Base-by-base conservation (phyloP, 2,329 filamentous ascomycete species). In the Cladosporium sp. region DNA sequence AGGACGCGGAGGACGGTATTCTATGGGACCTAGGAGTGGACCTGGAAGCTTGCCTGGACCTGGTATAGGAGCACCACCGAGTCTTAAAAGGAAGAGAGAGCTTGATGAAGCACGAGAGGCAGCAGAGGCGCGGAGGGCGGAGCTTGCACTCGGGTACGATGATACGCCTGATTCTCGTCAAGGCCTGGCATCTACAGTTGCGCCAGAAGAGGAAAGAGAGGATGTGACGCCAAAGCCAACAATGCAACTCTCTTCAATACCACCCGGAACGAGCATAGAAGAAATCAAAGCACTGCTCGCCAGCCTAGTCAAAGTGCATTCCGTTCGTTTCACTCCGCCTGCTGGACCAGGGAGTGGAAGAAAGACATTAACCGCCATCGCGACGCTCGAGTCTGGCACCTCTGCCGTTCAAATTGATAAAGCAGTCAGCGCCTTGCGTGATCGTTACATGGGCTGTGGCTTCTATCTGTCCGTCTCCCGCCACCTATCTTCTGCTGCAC, bases 391-490 rank as follows among this genome's bases (percentile, higher is more conserved):
- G 1, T 83, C 86, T 51, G 88, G 93, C 56, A 93, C 89, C 0
- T 81, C 89, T 0, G 86, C 85, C 0, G 86, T 84, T 19, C 88
- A 94, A 50, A 91, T 96, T 48, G 90, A 96, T 61, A 77, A 81
- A 3, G 80, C 84, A 0, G 87, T 95, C 46, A 92, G 83, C 62
- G 71, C 79, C 3, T 71, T 95, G 27, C 88, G 94, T 63, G 90
- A 93, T 56, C 82, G 79, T 57, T 95, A 96, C 64, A 73, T 95
- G 13, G 91, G 91, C 13, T 89, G 82, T 64, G 91, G 91, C 4
- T 89, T 85, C 70, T 85, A 91, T 66, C 74, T 96, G 2, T 85
- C 81, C 6, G 77, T 95, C 38, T 88, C 91, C 53, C 78, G 89
- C 8, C 87, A 94, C 69, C 76, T 95, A 3, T 94, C 89, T 0